Evolutionary conservation across 495 filamentous ascomycete species (phyloP).

Genomic region (Elaphomyces granulatus): DNA sequence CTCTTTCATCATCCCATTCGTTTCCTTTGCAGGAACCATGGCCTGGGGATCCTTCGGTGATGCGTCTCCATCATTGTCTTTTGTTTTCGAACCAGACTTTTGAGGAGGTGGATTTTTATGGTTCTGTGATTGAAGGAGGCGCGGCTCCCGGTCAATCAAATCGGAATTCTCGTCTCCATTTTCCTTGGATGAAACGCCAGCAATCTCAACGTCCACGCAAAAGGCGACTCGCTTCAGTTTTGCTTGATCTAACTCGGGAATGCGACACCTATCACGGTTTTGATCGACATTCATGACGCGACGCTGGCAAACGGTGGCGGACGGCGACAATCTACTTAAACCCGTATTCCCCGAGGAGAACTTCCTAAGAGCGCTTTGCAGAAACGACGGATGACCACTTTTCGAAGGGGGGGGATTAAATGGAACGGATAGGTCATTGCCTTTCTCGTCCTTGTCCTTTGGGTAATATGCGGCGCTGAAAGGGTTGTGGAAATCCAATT

Average conservation of each 20-base stretch:
- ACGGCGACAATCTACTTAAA: slow-evolving; percentile 36
- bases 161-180: slow-evolving; percentile 27
- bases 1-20: slow-evolving; percentile 24
- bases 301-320: slow-evolving; percentile 48
- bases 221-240: slow-evolving; percentile 84
- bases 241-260: slow-evolving; percentile 62
- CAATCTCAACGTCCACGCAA: slow-evolving; percentile 94
- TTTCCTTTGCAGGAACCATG: slow-evolving; percentile 44
- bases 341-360: slow-evolving; percentile 49
- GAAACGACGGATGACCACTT: slow-evolving; percentile 51
- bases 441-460: slow-evolving; percentile 41
- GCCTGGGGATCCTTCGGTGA: slow-evolving; percentile 48
- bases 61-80: slow-evolving; percentile 54
- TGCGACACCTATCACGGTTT: slow-evolving; percentile 59
- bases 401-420: slow-evolving; percentile 55
- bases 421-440: slow-evolving; percentile 37
- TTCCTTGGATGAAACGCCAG: slow-evolving; percentile 41
- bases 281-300: slow-evolving; percentile 75
- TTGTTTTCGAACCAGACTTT: slow-evolving; percentile 42
- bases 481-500: slow-evolving; percentile 31
- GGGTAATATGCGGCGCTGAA: slow-evolving; percentile 40
- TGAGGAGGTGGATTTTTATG: slow-evolving; percentile 28
- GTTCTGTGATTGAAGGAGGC: slow-evolving; percentile 16
- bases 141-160: slow-evolving; percentile 14
- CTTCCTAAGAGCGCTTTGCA: slow-evolving; percentile 67